Percentiles rank a stretch among this genome's conserved stretches.
Evolutionary conservation across 305 asterid genomes (phyloP).

Genomic region (Fraxinus ornus): DNA sequence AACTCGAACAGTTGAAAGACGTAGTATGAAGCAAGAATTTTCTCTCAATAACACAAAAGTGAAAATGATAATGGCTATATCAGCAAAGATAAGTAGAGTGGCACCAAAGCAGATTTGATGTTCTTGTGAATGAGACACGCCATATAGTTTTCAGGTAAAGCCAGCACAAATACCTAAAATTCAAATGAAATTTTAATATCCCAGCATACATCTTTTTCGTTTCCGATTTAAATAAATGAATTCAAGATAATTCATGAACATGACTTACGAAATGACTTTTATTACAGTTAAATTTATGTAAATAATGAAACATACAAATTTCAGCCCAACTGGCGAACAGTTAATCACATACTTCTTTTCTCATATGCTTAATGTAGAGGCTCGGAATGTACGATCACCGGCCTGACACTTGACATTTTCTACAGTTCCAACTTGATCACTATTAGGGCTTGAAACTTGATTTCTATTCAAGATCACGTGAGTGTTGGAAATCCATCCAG

Average conservation of each 20-base stretch:
- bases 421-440: conserved; percentile 24
- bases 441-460: conserved; percentile 17
- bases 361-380: conserved; percentile 28
- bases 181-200: neutral
- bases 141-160: conserved; percentile 31
- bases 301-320: conserved; percentile 37
- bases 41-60: conserved; percentile 34
- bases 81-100: conserved; percentile 16
- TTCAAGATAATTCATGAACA: neutral
- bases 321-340: conserved; percentile 43
- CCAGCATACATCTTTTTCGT: neutral
- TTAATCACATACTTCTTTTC: conserved; percentile 30
- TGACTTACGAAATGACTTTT: neutral
- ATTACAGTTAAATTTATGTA: neutral
- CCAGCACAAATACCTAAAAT: conserved; percentile 49
- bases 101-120: conserved; percentile 22
- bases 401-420: conserved; percentile 37
- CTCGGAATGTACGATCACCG: neutral
- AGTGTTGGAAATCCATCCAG: conserved; percentile 34
- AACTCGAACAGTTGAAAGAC: conserved; percentile 31
- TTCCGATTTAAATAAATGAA: neutral
- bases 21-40: no score
- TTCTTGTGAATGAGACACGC: conserved; percentile 31
- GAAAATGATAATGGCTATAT: conserved; percentile 24
- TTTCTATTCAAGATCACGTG: conserved; percentile 25